Percentiles rank a stretch among this genome's conserved stretches.
These are phyloP conservation scores for Kentomonas sorsogonicus DNA, from an alignment of 208 protist genomes.

Conservation along the genomic window DNA sequence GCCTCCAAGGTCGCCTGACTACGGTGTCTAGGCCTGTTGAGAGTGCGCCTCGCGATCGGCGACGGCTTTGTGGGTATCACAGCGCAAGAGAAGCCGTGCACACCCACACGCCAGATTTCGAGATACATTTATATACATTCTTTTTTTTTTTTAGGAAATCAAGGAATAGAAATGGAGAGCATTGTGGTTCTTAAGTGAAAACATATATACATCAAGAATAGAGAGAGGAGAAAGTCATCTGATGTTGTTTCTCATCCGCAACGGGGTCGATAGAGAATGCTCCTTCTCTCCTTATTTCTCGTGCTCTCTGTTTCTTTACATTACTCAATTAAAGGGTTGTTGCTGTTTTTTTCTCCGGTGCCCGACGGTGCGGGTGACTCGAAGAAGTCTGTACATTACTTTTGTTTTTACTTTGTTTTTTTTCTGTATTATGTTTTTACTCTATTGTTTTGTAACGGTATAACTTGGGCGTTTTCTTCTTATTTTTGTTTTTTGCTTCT, in stretches of 20 bases:
- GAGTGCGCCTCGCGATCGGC: no score
- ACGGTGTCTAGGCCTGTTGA: no score
- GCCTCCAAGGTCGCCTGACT: slow-evolving; percentile 9
- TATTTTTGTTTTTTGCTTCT: slow-evolving; percentile 9
- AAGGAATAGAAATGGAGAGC: no score
- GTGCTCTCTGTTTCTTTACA: neutral
- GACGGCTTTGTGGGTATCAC: no score
- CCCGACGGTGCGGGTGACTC: neutral
- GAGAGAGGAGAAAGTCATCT: no score
- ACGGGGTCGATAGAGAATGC: no score
- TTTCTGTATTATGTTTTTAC: slow-evolving; percentile 8
- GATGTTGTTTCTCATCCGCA: no score
- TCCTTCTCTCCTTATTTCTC: no score
- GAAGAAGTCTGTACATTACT: neutral
- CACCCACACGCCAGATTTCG: no score
- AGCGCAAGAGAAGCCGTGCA: no score
- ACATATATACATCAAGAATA: no score
- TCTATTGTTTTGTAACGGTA: neutral
- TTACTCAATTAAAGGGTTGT: neutral
- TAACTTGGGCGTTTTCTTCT: slow-evolving; percentile 4
- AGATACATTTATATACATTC: no score
- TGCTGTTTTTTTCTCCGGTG: neutral
- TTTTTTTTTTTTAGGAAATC: slow-evolving; percentile 7
- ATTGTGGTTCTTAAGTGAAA: neutral
- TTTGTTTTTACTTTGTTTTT: slow-evolving; percentile 13